phyloP scores from a whole-genome alignment of 2,329 filamentous ascomycete species.

The Seiridium unicorne region DNA sequence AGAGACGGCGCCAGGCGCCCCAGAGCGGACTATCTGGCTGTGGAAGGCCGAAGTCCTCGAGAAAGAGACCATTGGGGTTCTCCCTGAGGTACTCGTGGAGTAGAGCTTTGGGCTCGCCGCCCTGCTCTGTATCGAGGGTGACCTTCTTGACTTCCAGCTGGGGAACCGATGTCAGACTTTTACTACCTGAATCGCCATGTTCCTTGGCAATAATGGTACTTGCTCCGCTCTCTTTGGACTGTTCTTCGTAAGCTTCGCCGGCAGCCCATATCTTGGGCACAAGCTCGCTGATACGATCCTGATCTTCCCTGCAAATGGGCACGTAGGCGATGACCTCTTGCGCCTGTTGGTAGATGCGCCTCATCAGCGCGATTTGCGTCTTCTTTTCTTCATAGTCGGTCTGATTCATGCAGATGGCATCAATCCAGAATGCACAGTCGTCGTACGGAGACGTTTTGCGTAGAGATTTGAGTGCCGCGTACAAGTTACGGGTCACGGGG shows the following conservation, averaged over 20 bases:
- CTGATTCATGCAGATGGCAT: background rate
- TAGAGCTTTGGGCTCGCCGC: background rate
- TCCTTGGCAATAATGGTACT: background rate
- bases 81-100: background rate
- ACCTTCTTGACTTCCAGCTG: background rate
- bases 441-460: background rate
- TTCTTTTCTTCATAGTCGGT: background rate
- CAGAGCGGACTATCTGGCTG: background rate
- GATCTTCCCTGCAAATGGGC: background rate
- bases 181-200: background rate
- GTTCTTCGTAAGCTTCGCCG: background rate
- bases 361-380: background rate
- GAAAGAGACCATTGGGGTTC: background rate
- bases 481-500: background rate
- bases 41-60: background rate
- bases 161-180: background rate
- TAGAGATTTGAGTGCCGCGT: background rate
- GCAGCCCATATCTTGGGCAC: background rate
- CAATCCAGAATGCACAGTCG: background rate
- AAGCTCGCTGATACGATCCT: background rate
- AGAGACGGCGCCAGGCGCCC: background rate
- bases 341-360: background rate
- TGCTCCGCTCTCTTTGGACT: background rate
- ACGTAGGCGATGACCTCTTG: background rate
- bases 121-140: background rate